Base-by-base conservation (phyloP, 2,329 filamentous ascomycete genomes). In the Purpureocillium lavendulum region DNA sequence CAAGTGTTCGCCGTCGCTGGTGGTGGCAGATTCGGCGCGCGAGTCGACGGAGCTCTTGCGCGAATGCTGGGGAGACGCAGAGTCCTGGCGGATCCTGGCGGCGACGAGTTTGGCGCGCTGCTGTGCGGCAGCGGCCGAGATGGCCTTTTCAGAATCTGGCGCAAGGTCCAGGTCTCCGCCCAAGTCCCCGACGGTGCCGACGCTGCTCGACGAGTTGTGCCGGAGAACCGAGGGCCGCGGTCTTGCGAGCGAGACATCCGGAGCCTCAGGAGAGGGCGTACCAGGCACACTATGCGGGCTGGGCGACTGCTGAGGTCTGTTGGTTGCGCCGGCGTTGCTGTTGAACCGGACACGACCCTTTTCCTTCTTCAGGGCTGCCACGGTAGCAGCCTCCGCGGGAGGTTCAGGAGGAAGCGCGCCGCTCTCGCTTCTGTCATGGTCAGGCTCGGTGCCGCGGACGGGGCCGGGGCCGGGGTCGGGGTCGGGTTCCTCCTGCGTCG, bases 341-440 rank as follows among this genome's bases (percentile, higher is more conserved):
- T 70, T 70, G 47, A 71, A 71, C 7, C 67, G 61, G 21, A 71
- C 68, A 21, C 68, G 62, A 3, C 63, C 66, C 45, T 69, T 71
- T 44, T 71, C 67, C 36, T 60, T 65, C 48, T 58, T 66, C n/a
- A 33, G 37, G 3, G 41, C 39, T 2, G 40, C 43, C 2, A 33
- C 41, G 8, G 42, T 26, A 5, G 21, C 21, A 5, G 21, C 10
- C 21, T 26, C 21, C 10, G 21, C 21, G 21, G 21, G 21, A 26
- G 21, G 21, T 10, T 26, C 21, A 10, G 21, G 21, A 10, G 21
- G 21, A 26, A 26, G 21, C 21, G 21, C 21, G 21, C 5, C 21
- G 10, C 37, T 13, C 35, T 30, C 4, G 34, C 12, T 29, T 29
- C 34, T 7, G 9, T 26, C 9, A 36, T 13, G 24, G 34, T 36